Conservation (phyloP, 176 grass and related monocot genomes). For the Raddia guianensis region DNA sequence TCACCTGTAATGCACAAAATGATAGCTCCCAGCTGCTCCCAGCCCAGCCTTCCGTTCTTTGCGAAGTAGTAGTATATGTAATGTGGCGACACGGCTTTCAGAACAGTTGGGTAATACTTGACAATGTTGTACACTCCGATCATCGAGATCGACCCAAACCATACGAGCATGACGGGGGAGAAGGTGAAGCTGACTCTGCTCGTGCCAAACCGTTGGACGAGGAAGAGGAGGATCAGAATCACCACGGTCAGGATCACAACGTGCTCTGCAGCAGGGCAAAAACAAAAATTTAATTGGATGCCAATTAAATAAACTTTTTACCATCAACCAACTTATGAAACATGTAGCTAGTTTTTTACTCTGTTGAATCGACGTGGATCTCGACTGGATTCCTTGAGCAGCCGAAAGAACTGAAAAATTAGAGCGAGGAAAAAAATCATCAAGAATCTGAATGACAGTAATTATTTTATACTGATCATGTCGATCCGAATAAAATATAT, state of each 20-base stretch:
- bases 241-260: conserved; percentile 55
- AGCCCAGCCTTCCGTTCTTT: conserved; percentile 37
- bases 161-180: conserved; percentile 70
- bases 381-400: conserved; percentile 70
- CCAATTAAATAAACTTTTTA: background rate
- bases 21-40: conserved; percentile 64
- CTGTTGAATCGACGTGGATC: conserved; percentile 51
- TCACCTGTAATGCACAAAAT: conserved; percentile 68
- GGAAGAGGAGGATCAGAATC: conserved; percentile 59
- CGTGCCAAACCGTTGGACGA: conserved; percentile 58
- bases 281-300: background rate
- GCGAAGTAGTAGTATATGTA: conserved; percentile 67
- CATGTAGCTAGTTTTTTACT: background rate
- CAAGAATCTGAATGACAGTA: background rate
- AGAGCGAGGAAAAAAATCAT: background rate
- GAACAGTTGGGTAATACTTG: conserved; percentile 51
- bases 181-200: conserved; percentile 62
- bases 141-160: conserved; percentile 51
- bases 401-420: conserved; percentile 64
- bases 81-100: conserved; percentile 63
- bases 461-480: no score
- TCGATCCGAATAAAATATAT: no score
- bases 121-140: conserved; percentile 65
- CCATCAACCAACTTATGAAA: background rate
- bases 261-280: conserved; percentile 37